These are phyloP conservation scores for Hyaloperonospora brassicae DNA, from an alignment of 352 stramenopile species.

Conservation along the genomic window DNA sequence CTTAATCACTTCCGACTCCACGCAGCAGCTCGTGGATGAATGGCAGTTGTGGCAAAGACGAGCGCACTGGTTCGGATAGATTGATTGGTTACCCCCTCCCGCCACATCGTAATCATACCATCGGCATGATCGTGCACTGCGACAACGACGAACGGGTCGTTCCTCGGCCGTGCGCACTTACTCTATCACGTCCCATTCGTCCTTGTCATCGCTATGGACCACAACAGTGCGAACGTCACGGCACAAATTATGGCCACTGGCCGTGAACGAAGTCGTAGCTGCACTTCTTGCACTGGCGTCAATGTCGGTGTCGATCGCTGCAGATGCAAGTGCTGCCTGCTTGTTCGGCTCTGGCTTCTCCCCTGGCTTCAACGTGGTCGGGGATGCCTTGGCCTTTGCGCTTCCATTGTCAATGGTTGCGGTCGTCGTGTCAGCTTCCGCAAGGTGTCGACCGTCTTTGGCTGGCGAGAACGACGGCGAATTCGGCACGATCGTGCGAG, in stretches of 20 bases:
- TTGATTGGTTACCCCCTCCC: conserved; percentile 10
- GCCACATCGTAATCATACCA: conserved; percentile 3
- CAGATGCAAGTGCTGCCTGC: conserved; percentile 15
- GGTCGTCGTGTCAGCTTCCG: conserved; percentile 2
- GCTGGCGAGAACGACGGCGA: conserved; percentile 8
- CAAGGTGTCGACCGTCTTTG: conserved; percentile 6
- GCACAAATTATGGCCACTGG: conserved; percentile 16
- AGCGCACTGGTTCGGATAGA: neutral
- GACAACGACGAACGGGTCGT: neutral
- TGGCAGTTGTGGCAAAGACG: too few relatives aligned
- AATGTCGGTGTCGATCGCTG: conserved; percentile 20
- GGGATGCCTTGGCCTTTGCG: conserved; percentile 18
- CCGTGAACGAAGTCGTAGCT: conserved; percentile 17
- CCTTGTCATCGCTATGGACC: neutral
- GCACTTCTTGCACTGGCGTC: conserved; percentile 17
- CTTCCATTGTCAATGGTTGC: conserved; percentile 1
- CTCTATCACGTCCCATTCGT: conserved; percentile 29
- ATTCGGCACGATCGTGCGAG: conserved; percentile 7
- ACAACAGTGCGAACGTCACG: conserved; percentile 10
- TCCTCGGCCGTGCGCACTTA: neutral
- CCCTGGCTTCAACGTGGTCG: conserved; percentile 16
- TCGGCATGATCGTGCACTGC: neutral
- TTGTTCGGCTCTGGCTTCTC: conserved; percentile 25
- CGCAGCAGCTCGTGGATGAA: too few relatives aligned
- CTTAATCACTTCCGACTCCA: too few relatives aligned